Evolutionary conservation across 73 alveolate species (phyloP), one percentile per base, ranked within the genome.

Genomic region (Symbiodinium natans): DNA sequence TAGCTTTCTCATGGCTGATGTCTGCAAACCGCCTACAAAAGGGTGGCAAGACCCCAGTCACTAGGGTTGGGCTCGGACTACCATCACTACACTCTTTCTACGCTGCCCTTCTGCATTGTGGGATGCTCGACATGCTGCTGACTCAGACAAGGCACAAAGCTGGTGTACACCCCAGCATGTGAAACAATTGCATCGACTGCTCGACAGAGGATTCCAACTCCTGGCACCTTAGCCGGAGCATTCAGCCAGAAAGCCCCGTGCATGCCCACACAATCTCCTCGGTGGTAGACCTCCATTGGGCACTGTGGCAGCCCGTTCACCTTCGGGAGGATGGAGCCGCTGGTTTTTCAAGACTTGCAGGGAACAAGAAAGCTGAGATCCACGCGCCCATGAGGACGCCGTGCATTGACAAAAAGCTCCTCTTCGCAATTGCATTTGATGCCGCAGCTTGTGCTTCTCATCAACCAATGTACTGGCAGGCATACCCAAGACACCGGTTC

Each of bases 261-360:
- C n/a, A n/a, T n/a, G n/a, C n/a, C n/a, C n/a, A n/a, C n/a, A n/a
- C n/a, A n/a, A n/a, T n/a, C n/a, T n/a, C n/a, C n/a, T n/a, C n/a
- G n/a, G n/a, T n/a, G 4, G 38, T 29, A 13, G 86, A 48, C 41
- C 15, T n/a, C 40, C 98, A 92, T 92, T 11, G 98, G 98, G 68
- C 98, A 92, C 92, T 92, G 98, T 7, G 98, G 98, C 23, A 92
- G 92, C 80, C 98, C 98, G 48, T 92, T 92, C 40, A 36, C 43
- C 86, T 31, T 15, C 7, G 10, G 27, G 82, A 3, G 34, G 38
- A 7, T 31, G 40, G 17, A 11, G 83, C 39, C 39, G 29, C 84
- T 5, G 84, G 42, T 19, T 36, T 21, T 6, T 3, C 86, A 31
- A 15, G 31, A 13, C 48, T n/a, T 36, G 48, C 86, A 75, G 48